phyloP scores from a whole-genome alignment of 1,284 basidiomycete genomes.

The Rhodotorula sp. region DNA sequence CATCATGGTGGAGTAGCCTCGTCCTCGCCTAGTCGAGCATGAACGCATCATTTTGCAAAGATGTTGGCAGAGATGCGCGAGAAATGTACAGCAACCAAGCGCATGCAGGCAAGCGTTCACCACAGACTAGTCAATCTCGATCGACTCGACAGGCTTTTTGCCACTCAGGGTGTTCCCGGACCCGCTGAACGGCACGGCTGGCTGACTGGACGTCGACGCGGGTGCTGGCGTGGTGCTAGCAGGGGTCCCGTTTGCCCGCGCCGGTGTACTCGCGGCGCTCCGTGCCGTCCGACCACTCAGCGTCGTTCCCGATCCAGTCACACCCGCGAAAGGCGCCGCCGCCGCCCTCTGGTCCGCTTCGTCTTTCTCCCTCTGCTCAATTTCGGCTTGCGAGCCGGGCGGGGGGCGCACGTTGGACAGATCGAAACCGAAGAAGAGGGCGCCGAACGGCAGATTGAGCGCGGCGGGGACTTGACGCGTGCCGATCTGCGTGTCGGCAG shows the following conservation, averaged over 20 bases:
- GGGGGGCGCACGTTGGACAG: conserved; percentile 29
- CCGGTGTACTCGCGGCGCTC: conserved; percentile 4
- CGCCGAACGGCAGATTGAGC: conserved; percentile 84
- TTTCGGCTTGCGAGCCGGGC: conserved; percentile 30
- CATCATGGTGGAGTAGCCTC: conserved; percentile 19
- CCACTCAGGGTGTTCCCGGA: conserved; percentile 31
- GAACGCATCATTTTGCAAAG: neutral
- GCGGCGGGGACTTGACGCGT: conserved; percentile 82
- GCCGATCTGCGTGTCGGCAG: conserved; percentile 69
- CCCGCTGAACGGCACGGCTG: conserved; percentile 30
- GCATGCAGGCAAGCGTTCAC: neutral
- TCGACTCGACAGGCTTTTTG: conserved; percentile 39
- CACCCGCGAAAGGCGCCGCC: conserved; percentile 19
- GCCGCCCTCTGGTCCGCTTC: conserved; percentile 2
- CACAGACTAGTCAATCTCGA: conserved; percentile 41
- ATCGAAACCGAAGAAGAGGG: conserved; percentile 85
- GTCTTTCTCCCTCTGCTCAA: conserved; percentile 9
- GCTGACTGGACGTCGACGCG: neutral
- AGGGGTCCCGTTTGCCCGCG: neutral
- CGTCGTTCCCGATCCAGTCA: conserved; percentile 14
- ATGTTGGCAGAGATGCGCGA: neutral
- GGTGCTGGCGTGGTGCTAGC: conserved; percentile 1
- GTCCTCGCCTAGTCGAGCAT: neutral
- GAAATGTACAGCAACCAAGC: neutral
- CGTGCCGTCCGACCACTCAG: conserved; percentile 21